Evolutionary conservation across 257 asterid species (phyloP), one percentile per base, ranked within the genome.

Genomic region (Jasminum sambac): DNA sequence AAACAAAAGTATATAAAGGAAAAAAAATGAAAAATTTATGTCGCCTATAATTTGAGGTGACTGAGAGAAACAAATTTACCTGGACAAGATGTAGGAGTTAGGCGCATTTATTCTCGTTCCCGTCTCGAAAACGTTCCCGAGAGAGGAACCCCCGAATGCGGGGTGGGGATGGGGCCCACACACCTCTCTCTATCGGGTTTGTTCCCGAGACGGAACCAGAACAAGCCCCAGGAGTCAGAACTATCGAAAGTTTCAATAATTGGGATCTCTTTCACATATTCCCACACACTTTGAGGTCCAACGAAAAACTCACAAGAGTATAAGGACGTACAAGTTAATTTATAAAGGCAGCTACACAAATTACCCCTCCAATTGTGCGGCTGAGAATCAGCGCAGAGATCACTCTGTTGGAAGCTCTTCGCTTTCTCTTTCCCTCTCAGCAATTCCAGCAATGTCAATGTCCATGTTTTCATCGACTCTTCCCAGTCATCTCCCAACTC

Each of bases 381-480:
- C 19, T 21, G 62, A 55, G 62, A 17, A 55, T 55, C 36, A 19
- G 62, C 62, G 30, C 26, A 21, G 10, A 55, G 62, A 55, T 55
- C 30, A 9, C 61, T 5, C 8, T 17, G 34, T 12, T 19, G 30
- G 8, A 21, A 21, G 16, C 34, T 55, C 60, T 52, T n/a, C 34
- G 16, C 34, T 21, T 55, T 21, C 36, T 6, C 62, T 21, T 55
- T 55, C 34, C 62, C 5, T 55, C 19, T 55, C 62, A 19, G 62
- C 62, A 55, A 55, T 61, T 24, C 55, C 59, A 62, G 66, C 72
- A 55, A 82, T 88, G 88, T 72, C 86, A 30, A 83, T 86, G 80
- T 79, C 94, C 77, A 82, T 84, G 48, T 88, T 82, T 85, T 92
- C 89, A 16, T 66, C 81, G 48, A 42, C 82, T 37, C 65, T 77